These are phyloP conservation scores for Tetramitus jugosus DNA, from an alignment of 208 protist species.

Conservation along the genomic window DNA sequence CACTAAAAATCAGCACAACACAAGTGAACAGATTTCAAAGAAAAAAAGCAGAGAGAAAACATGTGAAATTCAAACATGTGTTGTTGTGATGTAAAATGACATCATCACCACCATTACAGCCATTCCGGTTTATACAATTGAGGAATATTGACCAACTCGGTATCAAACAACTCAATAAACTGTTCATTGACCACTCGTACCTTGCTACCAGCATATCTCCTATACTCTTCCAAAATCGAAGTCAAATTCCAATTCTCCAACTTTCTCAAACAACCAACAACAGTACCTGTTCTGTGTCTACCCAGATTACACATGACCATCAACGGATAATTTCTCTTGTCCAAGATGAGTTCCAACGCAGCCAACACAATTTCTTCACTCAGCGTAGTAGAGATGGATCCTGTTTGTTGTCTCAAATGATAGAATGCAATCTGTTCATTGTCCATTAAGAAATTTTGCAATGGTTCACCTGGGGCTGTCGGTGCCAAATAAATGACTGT, in stretches of 20 bases:
- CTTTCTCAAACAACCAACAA: constrained; percentile 94
- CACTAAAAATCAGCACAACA: no score
- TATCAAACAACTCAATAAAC: constrained; percentile 98
- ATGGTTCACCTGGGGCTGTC: constrained; percentile 66
- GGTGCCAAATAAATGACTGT: constrained; percentile 89
- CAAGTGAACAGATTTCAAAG: no score
- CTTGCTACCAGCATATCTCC: constrained; percentile 42
- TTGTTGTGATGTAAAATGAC: no score
- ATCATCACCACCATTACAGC: no score
- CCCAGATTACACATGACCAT: constrained; percentile 90
- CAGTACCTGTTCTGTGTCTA: constrained; percentile 88
- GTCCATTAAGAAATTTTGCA: constrained; percentile 84
- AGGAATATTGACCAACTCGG: constrained; percentile 81
- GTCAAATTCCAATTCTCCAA: constrained; percentile 95
- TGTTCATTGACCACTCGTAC: constrained; percentile 92
- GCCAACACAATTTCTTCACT: constrained; percentile 63
- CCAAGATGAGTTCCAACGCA: constrained; percentile 82
- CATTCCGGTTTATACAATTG: not conserved
- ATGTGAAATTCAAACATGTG: no score
- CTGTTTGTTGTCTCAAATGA: not conserved
- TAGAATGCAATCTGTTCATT: constrained; percentile 63
- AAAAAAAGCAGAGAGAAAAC: no score
- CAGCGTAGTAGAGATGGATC: not conserved
- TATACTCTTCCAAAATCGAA: constrained; percentile 75
- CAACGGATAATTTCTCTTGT: constrained; percentile 85